Percentiles rank a stretch among this genome's conserved stretches.
phyloP scores from a whole-genome alignment of 2,329 filamentous ascomycete species.

The Aspergillus tubingensis region DNA sequence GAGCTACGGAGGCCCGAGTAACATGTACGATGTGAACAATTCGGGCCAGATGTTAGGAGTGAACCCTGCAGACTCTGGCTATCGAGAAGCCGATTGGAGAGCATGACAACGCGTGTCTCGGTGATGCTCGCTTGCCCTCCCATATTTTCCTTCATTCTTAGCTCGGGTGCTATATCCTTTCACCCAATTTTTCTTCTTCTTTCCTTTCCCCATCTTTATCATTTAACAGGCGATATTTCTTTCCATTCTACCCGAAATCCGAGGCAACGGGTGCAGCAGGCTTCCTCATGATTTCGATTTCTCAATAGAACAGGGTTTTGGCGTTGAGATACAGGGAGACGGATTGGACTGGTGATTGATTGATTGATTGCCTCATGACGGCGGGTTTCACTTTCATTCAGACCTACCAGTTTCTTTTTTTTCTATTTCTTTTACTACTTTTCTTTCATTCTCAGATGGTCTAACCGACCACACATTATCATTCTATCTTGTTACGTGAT shows the following conservation, averaged over 20 bases:
- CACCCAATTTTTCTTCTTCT: not conserved
- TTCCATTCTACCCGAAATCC: not conserved
- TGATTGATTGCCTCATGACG: conserved; percentile 6
- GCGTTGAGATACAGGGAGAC: conserved; percentile 28
- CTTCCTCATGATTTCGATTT: conserved; percentile 1
- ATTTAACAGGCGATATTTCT: not conserved
- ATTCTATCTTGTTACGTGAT: conserved; percentile 19
- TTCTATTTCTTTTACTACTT: conserved; percentile 10
- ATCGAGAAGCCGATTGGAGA: conserved; percentile 34
- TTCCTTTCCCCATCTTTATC: not conserved
- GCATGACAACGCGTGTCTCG: conserved; percentile 10
- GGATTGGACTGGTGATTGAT: conserved; percentile 6
- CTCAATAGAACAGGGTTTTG: conserved; percentile 25
- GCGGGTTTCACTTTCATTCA: conserved; percentile 14
- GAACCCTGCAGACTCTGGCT: conserved; percentile 31
- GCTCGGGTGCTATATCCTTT: not conserved
- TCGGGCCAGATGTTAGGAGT: conserved; percentile 32
- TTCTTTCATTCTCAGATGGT: conserved; percentile 10
- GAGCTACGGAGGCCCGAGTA: conserved; percentile 36
- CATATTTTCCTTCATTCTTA: conserved; percentile 3
- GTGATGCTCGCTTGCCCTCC: not conserved
- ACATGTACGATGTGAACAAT: conserved; percentile 32
- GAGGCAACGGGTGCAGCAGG: not conserved
- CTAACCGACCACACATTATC: not conserved
- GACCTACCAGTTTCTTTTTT: not conserved